These are phyloP conservation scores for Pinus albicaulis DNA, from an alignment of 75 land plant species.

Conservation along the genomic window DNA sequence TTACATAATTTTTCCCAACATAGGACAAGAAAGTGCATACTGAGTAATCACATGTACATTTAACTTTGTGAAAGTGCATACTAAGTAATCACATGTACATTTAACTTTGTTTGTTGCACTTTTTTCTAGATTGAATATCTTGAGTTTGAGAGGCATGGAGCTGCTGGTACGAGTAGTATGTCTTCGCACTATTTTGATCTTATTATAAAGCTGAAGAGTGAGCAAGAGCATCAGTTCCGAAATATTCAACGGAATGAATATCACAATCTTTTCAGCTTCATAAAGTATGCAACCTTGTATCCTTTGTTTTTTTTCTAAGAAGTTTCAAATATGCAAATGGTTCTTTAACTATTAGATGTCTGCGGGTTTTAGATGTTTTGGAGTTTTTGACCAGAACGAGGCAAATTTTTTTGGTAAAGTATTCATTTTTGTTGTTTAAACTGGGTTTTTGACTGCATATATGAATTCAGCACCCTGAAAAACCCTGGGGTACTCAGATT, in stretches of 20 bases:
- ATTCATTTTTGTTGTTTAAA: too few relatives aligned
- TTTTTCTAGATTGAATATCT: conserved; percentile 76
- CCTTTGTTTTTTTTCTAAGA: not conserved
- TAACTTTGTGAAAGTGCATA: not conserved
- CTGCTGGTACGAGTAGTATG: conserved; percentile 73
- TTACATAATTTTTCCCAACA: not conserved
- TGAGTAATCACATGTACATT: not conserved
- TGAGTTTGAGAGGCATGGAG: conserved; percentile 92
- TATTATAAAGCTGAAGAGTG: conserved; percentile 66
- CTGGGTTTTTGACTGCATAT: too few relatives aligned
- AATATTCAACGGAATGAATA: conserved; percentile 91
- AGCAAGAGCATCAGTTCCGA: conserved; percentile 88
- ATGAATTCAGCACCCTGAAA: too few relatives aligned
- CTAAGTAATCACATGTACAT: not conserved
- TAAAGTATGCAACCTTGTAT: conserved; percentile 37
- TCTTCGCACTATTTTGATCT: conserved; percentile 87
- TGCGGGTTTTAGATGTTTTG: too few relatives aligned
- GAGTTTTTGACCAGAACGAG: too few relatives aligned
- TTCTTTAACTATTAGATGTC: too few relatives aligned
- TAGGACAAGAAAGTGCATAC: not conserved
- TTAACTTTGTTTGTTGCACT: not conserved
- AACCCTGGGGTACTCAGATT: too few relatives aligned
- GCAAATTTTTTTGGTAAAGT: too few relatives aligned
- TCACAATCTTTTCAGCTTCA: conserved; percentile 79
- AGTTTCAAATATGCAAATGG: not conserved